A percentile compares a stretch with the other conserved stretches of the same genome.
phyloP scores from a whole-genome alignment of 305 asterid species.

The Rubia peregrina region DNA sequence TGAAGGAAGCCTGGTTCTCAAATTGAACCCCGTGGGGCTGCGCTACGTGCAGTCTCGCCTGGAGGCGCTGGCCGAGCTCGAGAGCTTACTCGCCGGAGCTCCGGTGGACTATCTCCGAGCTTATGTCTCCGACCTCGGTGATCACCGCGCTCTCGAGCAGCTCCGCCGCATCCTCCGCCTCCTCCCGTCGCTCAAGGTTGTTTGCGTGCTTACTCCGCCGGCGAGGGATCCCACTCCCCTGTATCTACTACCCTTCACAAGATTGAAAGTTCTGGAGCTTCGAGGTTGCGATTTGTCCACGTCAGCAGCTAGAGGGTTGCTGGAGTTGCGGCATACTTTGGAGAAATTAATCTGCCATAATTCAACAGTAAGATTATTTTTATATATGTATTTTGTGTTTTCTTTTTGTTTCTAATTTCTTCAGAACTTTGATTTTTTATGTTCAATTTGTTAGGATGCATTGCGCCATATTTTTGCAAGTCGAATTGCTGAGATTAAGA shows the following conservation, averaged over 20 bases:
- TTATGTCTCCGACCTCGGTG: slow-evolving; percentile 90
- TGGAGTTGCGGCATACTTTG: slow-evolving; percentile 76
- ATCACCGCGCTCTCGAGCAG: slow-evolving; percentile 96
- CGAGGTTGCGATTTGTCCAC: slow-evolving; percentile 90
- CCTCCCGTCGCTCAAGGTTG: slow-evolving; percentile 72
- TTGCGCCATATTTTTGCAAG: slow-evolving; percentile 80
- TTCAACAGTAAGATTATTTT: slow-evolving; percentile 50
- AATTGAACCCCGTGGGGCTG: slow-evolving; percentile 86
- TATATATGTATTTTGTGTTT: background rate
- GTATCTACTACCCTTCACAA: slow-evolving; percentile 61
- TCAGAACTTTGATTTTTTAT: slow-evolving; percentile 16
- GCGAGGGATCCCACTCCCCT: slow-evolving; percentile 83
- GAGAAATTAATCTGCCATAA: slow-evolving; percentile 90
- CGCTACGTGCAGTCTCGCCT: slow-evolving; percentile 83
- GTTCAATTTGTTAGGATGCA: slow-evolving; percentile 54
- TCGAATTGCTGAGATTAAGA: slow-evolving; percentile 81
- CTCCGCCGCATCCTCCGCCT: slow-evolving; percentile 74
- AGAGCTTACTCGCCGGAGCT: slow-evolving; percentile 76
- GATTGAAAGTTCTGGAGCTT: slow-evolving; percentile 79
- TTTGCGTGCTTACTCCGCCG: slow-evolving; percentile 67
- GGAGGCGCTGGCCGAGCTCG: slow-evolving; percentile 83
- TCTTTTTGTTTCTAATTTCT: slow-evolving; percentile 13
- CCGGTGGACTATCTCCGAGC: slow-evolving; percentile 97
- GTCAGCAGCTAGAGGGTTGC: slow-evolving; percentile 72
- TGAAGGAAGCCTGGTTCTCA: slow-evolving; percentile 70